Evolutionary conservation across 176 grass and related monocot genomes (phyloP).

Genomic region (Hyparrhenia diplandra): DNA sequence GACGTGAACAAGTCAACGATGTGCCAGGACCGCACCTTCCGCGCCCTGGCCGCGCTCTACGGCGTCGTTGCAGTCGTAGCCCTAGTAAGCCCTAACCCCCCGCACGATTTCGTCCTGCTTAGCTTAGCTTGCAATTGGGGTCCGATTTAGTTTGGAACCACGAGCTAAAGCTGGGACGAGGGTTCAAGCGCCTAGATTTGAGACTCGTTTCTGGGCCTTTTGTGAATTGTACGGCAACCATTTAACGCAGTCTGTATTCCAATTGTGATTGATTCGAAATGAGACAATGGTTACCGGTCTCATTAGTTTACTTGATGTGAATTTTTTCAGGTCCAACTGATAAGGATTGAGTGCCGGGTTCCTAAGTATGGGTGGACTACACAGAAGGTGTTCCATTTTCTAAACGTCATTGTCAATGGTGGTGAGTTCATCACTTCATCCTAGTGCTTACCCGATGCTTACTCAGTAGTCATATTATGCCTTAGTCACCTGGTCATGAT

Average conservation of each 20-base stretch:
- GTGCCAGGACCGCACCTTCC: slow-evolving; percentile 91
- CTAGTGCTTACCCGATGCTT: not conserved
- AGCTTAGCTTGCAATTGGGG: not conserved
- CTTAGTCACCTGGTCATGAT: not conserved
- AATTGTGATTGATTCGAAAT: not conserved
- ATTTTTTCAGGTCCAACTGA: slow-evolving; percentile 73
- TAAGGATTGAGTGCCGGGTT: slow-evolving; percentile 94
- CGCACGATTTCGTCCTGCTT: not conserved
- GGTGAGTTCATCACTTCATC: slow-evolving; percentile 44
- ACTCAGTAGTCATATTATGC: not conserved
- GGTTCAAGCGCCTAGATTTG: not conserved
- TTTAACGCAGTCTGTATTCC: not conserved
- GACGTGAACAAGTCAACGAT: slow-evolving; percentile 65
- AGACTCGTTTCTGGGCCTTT: not conserved
- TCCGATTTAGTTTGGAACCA: not conserved
- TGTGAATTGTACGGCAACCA: not conserved
- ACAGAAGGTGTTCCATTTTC: slow-evolving; percentile 98
- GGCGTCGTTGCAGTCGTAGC: slow-evolving; percentile 62
- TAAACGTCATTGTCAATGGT: slow-evolving; percentile 90
- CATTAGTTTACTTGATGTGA: not conserved
- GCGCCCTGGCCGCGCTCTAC: slow-evolving; percentile 65
- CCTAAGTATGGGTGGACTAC: slow-evolving; percentile 98
- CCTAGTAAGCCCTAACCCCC: slow-evolving; percentile 43
- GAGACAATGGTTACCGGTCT: not conserved
- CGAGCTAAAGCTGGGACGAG: not conserved